Percentiles rank a stretch among this genome's conserved stretches.
Conservation (phyloP, 2,329 filamentous ascomycete genomes). For the Magnaporthiopsis poae region DNA sequence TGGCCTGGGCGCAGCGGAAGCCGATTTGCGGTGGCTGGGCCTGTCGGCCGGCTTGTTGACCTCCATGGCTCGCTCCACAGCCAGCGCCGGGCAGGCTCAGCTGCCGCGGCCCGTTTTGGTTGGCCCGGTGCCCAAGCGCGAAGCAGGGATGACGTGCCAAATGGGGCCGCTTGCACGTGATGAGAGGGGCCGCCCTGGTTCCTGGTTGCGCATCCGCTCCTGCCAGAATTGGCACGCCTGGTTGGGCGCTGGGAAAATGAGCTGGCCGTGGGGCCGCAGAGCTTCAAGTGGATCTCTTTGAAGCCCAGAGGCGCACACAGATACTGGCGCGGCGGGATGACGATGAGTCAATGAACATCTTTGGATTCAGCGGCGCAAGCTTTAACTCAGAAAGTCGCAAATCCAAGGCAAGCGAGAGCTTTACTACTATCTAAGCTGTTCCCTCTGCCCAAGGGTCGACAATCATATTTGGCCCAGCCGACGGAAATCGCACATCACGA, state of each 20-base stretch:
- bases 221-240: not conserved
- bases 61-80: conserved; percentile 11
- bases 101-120: not conserved
- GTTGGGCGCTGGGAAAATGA: not conserved
- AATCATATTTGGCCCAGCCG: too few species aligned
- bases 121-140: not conserved
- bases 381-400: too few species aligned
- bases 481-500: too few species aligned
- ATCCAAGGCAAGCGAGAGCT: not conserved
- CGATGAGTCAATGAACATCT: not conserved
- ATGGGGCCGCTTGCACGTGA: not conserved
- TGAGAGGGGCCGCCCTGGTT: not conserved
- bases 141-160: not conserved
- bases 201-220: not conserved
- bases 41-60: conserved; percentile 9
- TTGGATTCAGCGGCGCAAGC: too few species aligned
- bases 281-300: not conserved
- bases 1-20: not conserved
- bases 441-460: too few species aligned
- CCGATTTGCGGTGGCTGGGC: not conserved
- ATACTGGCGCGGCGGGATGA: not conserved
- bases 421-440: too few species aligned
- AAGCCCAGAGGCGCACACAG: not conserved
- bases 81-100: conserved; percentile 11
- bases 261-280: not conserved